Conservation (phyloP, 352 stramenopile genomes). For the Globisporangium mamillatum region DNA sequence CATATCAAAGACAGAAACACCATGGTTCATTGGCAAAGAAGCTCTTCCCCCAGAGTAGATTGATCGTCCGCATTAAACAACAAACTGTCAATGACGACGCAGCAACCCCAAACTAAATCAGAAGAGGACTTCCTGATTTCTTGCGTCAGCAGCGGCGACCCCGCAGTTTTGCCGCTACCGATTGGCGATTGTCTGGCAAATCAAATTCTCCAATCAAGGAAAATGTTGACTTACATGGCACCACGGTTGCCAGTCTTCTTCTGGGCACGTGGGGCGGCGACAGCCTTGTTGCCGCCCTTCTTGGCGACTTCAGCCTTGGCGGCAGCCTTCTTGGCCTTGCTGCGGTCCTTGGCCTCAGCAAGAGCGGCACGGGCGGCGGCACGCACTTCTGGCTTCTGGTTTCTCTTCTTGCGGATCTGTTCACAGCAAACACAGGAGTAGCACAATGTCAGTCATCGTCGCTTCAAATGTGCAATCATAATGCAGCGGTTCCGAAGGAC, state of each 20-base stretch:
- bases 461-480: not conserved
- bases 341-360: conserved; percentile 84
- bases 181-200: conserved; percentile 8
- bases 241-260: conserved; percentile 91
- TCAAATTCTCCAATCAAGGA: conserved; percentile 11
- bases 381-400: conserved; percentile 94
- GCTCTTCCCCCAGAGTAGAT: conserved; percentile 24
- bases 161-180: conserved; percentile 4
- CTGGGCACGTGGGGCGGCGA: conserved; percentile 62
- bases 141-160: conserved; percentile 6
- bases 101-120: conserved; percentile 11
- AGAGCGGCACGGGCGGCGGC: conserved; percentile 89
- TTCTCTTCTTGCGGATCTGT: conserved; percentile 97
- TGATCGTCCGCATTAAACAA: conserved; percentile 18
- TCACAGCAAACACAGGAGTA: not conserved
- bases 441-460: not conserved
- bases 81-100: conserved; percentile 2
- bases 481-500: no score
- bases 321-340: conserved; percentile 81
- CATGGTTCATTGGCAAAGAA: conserved; percentile 26
- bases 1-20: not conserved
- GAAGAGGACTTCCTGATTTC: conserved; percentile 9
- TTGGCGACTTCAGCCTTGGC: conserved; percentile 61
- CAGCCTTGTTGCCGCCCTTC: conserved; percentile 61
- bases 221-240: conserved; percentile 64